Conservation (phyloP, 805 yeast species). For the Metschnikowia noctiluminum region DNA sequence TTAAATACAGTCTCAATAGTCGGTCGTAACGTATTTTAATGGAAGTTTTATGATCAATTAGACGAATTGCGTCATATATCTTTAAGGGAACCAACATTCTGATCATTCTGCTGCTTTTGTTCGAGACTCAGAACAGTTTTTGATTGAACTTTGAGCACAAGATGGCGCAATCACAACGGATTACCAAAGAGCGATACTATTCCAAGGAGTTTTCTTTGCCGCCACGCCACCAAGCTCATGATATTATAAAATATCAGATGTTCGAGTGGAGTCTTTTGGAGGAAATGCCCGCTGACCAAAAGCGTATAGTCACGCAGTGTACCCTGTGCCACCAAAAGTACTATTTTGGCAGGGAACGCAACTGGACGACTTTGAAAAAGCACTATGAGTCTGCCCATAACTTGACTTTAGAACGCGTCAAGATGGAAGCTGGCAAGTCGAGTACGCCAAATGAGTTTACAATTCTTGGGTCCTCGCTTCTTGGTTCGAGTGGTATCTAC, state of each 20-base stretch:
- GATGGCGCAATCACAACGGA: not conserved
- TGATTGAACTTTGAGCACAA: not conserved
- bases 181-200: not conserved
- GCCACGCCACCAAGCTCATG: not conserved
- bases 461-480: slow-evolving; percentile 1
- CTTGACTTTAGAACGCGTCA: not conserved
- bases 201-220: not conserved
- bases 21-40: too few species aligned
- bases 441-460: not conserved
- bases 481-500: not conserved
- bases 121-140: too few species aligned
- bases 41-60: too few species aligned
- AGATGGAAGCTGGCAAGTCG: not conserved
- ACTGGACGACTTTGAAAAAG: slow-evolving; percentile 2
- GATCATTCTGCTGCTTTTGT: too few species aligned
- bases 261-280: not conserved
- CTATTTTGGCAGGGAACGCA: not conserved
- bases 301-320: not conserved
- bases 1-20: too few species aligned
- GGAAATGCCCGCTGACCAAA: not conserved
- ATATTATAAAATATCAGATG: not conserved
- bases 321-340: not conserved
- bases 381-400: not conserved
- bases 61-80: too few species aligned
- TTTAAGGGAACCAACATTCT: too few species aligned